Conservation (phyloP, 192 early-diverging fungal genomes). For the Mortierella claussenii region DNA sequence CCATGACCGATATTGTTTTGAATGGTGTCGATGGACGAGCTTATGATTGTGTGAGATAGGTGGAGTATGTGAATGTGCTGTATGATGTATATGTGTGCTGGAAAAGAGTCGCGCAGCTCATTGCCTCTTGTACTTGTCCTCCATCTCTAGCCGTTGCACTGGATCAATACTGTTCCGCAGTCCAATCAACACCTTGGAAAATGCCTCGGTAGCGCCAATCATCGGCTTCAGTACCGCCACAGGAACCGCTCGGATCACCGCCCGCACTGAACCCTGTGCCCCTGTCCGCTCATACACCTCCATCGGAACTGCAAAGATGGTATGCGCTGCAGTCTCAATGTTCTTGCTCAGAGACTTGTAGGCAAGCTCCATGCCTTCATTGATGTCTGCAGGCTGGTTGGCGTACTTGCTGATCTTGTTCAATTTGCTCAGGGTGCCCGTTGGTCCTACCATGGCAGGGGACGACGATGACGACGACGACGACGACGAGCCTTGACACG, state of each 20-base stretch:
- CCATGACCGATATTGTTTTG: no score
- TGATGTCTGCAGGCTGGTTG: conserved; percentile 84
- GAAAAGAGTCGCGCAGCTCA: no score
- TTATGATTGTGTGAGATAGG: no score
- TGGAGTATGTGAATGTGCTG: no score
- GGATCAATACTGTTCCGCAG: conserved; percentile 93
- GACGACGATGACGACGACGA: background rate
- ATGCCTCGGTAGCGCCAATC: conserved; percentile 94
- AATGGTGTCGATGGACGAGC: no score
- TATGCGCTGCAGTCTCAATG: conserved; percentile 84
- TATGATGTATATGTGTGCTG: no score
- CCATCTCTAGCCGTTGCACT: conserved; percentile 74
- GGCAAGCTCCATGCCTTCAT: conserved; percentile 87
- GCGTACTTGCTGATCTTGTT: conserved; percentile 80
- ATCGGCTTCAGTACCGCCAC: conserved; percentile 94
- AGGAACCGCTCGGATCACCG: conserved; percentile 84
- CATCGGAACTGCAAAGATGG: conserved; percentile 90
- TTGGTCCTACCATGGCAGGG: no score
- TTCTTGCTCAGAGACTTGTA: conserved; percentile 84
- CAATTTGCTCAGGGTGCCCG: conserved; percentile 20
- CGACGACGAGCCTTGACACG: conserved; percentile 4
- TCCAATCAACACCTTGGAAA: conserved; percentile 91
- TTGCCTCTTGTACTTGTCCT: conserved; percentile 68
- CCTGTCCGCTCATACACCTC: conserved; percentile 76
- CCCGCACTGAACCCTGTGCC: conserved; percentile 65